Evolutionary conservation across 805 yeast genomes (phyloP).

Genomic region (Saccharomycopsis capsularis): DNA sequence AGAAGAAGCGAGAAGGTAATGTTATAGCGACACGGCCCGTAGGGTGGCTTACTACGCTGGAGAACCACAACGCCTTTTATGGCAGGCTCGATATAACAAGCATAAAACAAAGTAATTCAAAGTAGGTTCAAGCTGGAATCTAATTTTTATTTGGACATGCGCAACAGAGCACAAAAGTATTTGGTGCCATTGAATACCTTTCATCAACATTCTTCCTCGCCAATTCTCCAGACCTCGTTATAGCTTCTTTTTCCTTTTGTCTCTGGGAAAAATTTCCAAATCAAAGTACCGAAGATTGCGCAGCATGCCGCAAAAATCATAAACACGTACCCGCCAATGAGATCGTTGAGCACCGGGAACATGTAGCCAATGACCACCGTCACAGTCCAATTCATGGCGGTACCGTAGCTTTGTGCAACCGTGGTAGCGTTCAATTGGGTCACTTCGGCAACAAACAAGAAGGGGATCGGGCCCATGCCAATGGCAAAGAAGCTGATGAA

Average conservation of each 20-base stretch:
- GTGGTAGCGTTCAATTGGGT: conserved; percentile 75
- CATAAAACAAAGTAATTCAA: too few relatives aligned
- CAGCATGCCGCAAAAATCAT: conserved; percentile 60
- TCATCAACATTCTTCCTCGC: neutral
- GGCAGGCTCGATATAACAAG: too few relatives aligned
- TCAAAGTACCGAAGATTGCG: conserved; percentile 40
- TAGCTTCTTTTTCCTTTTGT: conserved; percentile 60
- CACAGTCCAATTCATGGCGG: conserved; percentile 84
- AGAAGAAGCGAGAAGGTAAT: too few relatives aligned
- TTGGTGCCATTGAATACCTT: too few relatives aligned
- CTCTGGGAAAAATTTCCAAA: conserved; percentile 55
- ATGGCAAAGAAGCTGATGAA: conserved; percentile 84
- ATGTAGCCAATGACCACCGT: conserved; percentile 74
- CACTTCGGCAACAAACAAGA: conserved; percentile 80
- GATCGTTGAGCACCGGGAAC: conserved; percentile 65
- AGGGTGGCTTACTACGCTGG: too few relatives aligned
- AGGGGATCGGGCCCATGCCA: conserved; percentile 95
- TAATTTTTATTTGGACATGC: too few relatives aligned
- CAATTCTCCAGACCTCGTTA: conserved; percentile 57
- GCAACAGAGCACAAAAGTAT: too few relatives aligned
- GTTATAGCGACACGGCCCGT: too few relatives aligned
- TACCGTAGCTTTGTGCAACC: conserved; percentile 88
- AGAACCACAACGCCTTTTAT: too few relatives aligned
- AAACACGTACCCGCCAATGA: conserved; percentile 75
- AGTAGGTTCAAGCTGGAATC: too few relatives aligned